Percentiles rank a stretch among this genome's conserved stretches.
phyloP scores from a whole-genome alignment of 495 filamentous ascomycete genomes.

The Lasiosphaeria miniovina region DNA sequence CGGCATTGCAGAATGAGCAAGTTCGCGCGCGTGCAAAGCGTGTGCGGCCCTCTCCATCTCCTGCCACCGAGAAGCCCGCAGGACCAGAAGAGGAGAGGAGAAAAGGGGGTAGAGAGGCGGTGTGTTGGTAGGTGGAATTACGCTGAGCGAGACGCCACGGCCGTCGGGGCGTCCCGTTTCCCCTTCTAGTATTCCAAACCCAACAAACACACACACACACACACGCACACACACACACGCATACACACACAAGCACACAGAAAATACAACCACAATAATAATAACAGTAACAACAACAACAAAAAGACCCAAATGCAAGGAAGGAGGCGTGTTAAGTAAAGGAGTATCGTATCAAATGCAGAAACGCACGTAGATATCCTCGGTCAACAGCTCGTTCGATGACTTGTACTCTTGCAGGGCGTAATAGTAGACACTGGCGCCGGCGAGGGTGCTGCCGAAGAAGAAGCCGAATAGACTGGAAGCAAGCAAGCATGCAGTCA shows the following conservation, averaged over 20 bases:
- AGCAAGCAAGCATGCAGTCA: neutral
- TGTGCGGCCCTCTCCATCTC: neutral
- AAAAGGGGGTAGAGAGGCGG: neutral
- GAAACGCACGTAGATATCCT: conserved; percentile 89
- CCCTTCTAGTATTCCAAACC: neutral
- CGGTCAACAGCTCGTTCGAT: conserved; percentile 88
- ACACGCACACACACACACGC: neutral
- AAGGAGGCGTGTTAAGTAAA: conserved; percentile 14
- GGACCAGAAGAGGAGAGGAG: neutral
- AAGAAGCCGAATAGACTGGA: conserved; percentile 89
- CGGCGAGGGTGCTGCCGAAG: conserved; percentile 75
- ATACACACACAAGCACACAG: no score
- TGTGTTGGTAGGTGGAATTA: neutral
- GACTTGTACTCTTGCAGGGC: conserved; percentile 88
- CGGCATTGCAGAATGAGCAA: no score
- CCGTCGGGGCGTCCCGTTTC: neutral
- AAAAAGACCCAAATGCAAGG: conserved; percentile 14
- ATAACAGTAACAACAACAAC: conserved; percentile 4
- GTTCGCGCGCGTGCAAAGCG: no score
- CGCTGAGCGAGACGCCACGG: neutral
- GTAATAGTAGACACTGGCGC: conserved; percentile 84
- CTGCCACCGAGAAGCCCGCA: neutral
- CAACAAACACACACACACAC: neutral
- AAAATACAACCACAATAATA: neutral
- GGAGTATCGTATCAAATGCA: conserved; percentile 38